phyloP scores from a whole-genome alignment of 1,284 basidiomycete species.

The Retiboletus flavoniger region DNA sequence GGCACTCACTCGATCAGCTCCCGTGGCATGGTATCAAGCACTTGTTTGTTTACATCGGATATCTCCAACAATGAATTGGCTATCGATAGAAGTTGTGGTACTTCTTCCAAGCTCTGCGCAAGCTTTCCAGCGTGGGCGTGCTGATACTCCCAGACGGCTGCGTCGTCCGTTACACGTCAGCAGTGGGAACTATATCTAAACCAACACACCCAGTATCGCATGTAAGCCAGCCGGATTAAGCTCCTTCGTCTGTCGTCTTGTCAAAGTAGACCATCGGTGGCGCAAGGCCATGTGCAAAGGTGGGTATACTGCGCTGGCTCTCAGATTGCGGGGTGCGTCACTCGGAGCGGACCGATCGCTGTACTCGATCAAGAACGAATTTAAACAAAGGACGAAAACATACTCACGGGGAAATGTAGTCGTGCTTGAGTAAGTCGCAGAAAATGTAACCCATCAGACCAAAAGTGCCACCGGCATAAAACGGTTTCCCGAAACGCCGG shows the following conservation, averaged over 20 bases:
- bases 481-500: constrained; percentile 67
- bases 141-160: constrained; percentile 87
- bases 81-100: constrained; percentile 59
- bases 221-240: constrained; percentile 73
- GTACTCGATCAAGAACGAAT: constrained; percentile 13
- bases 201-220: constrained; percentile 64
- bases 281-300: constrained; percentile 66
- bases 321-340: constrained; percentile 63
- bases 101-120: constrained; percentile 51
- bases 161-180: constrained; percentile 14
- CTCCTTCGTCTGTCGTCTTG: constrained; percentile 75
- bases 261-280: constrained; percentile 67
- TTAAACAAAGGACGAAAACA: constrained; percentile 10
- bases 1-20: constrained; percentile 56
- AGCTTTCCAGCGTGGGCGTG: constrained; percentile 53
- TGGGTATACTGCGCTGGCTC: constrained; percentile 63
- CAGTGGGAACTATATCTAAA: constrained; percentile 6
- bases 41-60: constrained; percentile 71
- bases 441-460: constrained; percentile 95
- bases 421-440: constrained; percentile 84
- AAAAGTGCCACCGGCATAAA: constrained; percentile 88
- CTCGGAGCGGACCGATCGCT: constrained; percentile 65
- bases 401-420: constrained; percentile 80
- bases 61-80: constrained; percentile 58
- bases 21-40: constrained; percentile 52